Evolutionary conservation across 2,329 filamentous ascomycete genomes (phyloP).

Genomic region (Xylariaceae sp.): DNA sequence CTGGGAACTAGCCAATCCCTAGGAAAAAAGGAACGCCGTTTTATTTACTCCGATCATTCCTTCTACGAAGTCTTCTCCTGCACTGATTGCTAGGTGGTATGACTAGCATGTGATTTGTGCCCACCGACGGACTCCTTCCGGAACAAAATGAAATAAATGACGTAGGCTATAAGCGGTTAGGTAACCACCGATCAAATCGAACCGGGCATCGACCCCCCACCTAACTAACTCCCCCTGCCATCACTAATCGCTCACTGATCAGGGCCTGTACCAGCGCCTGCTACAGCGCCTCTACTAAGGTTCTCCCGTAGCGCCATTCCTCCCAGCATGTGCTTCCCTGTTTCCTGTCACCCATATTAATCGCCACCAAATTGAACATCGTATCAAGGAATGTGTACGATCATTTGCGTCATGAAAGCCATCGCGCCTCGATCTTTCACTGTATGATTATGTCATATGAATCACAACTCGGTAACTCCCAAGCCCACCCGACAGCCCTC

Average conservation of each 20-base stretch:
- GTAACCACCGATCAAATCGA: no score
- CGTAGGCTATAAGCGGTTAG: not conserved
- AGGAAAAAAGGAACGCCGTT: no score
- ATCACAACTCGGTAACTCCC: no score
- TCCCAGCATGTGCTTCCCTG: no score
- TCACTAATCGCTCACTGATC: not conserved
- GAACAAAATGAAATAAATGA: not conserved
- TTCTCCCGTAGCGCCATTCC: no score
- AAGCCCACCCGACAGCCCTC: not conserved
- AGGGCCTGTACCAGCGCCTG: no score
- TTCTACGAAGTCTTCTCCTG: not conserved
- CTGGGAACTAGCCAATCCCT: no score
- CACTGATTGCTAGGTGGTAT: not conserved
- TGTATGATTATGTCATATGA: no score
- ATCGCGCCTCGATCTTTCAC: no score
- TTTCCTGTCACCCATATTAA: not conserved
- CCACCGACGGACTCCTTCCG: slow-evolving; percentile 5
- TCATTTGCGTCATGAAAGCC: not conserved
- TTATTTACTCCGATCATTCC: not conserved
- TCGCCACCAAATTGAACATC: not conserved
- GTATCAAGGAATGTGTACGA: not conserved
- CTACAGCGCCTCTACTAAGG: no score
- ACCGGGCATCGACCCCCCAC: not conserved
- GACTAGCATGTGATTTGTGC: slow-evolving; percentile 16
- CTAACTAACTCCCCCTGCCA: not conserved